Conservation (phyloP, 495 filamentous ascomycete species). For the Penicillium robsamsonii region DNA sequence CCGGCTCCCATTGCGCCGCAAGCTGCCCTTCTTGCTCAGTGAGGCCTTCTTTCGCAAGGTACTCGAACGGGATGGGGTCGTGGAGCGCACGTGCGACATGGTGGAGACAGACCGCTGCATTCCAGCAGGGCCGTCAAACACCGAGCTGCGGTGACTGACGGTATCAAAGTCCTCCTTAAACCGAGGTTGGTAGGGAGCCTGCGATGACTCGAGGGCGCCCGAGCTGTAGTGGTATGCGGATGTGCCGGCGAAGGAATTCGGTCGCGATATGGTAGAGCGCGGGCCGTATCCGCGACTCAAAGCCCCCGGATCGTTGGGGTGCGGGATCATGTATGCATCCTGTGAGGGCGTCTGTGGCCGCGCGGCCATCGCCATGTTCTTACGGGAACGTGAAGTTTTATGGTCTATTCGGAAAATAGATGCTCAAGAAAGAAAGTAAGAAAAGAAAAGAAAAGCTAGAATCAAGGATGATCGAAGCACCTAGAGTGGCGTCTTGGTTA, state of each 20-base stretch:
- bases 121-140: conserved; percentile 45
- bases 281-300: conserved; percentile 34
- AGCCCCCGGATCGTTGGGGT: conserved; percentile 28
- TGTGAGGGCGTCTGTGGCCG: conserved; percentile 47
- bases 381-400: conserved; percentile 20
- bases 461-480: conserved; percentile 13
- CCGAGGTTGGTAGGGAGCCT: conserved; percentile 45
- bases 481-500: conserved; percentile 24
- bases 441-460: conserved; percentile 2
- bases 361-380: conserved; percentile 42
- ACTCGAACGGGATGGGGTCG: conserved; percentile 64
- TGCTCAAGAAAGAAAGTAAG: not conserved
- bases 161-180: conserved; percentile 75
- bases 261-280: conserved; percentile 35
- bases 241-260: conserved; percentile 39
- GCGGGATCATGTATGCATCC: conserved; percentile 39
- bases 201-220: conserved; percentile 42
- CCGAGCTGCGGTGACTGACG: conserved; percentile 61
- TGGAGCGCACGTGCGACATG: conserved; percentile 49
- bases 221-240: conserved; percentile 41
- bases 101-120: conserved; percentile 52
- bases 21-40: conserved; percentile 65
- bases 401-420: conserved; percentile 10
- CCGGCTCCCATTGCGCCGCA: conserved; percentile 77
- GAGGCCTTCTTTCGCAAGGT: conserved; percentile 87